A percentile compares a stretch with the other conserved stretches of the same genome.
Conservation (phyloP, 306 rosid genomes). For the Vigna mungo region DNA sequence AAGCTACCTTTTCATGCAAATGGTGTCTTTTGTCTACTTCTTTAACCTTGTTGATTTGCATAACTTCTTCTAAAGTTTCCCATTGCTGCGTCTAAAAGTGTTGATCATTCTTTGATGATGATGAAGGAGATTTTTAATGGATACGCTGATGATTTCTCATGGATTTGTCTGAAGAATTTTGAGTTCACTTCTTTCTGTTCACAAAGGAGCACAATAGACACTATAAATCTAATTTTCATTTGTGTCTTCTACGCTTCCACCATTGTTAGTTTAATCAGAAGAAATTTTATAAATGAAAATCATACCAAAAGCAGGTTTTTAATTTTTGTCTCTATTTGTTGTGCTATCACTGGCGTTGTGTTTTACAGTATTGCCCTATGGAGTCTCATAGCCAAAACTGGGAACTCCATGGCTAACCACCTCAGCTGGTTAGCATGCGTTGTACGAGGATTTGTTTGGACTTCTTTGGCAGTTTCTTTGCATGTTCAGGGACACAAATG, state of each 20-base stretch:
- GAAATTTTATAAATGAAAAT: background rate
- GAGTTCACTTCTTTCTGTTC: slow-evolving; percentile 49
- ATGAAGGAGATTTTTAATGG: background rate
- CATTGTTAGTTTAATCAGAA: slow-evolving; percentile 35
- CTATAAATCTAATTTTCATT: slow-evolving; percentile 44
- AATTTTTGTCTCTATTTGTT: slow-evolving; percentile 44
- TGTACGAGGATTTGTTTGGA: slow-evolving; percentile 57
- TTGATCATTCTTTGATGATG: background rate
- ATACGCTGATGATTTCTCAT: slow-evolving; percentile 52
- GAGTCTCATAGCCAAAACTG: slow-evolving; percentile 41
- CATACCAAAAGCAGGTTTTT: slow-evolving; percentile 38
- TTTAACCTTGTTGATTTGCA: background rate
- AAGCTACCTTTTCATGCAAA: background rate
- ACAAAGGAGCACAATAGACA: slow-evolving; percentile 44
- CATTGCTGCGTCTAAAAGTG: background rate
- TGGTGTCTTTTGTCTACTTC: background rate
- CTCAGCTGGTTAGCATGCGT: slow-evolving; percentile 32
- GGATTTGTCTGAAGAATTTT: slow-evolving; percentile 41
- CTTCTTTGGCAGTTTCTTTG: slow-evolving; percentile 57
- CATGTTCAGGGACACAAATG: slow-evolving; percentile 48
- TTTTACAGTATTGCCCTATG: slow-evolving; percentile 48
- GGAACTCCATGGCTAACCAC: background rate
- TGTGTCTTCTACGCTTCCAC: slow-evolving; percentile 38
- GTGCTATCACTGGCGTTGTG: slow-evolving; percentile 50
- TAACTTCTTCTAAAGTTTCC: background rate